Evolutionary conservation across 202 grass and related monocot species (phyloP).

Genomic region (Digitaria exilis): DNA sequence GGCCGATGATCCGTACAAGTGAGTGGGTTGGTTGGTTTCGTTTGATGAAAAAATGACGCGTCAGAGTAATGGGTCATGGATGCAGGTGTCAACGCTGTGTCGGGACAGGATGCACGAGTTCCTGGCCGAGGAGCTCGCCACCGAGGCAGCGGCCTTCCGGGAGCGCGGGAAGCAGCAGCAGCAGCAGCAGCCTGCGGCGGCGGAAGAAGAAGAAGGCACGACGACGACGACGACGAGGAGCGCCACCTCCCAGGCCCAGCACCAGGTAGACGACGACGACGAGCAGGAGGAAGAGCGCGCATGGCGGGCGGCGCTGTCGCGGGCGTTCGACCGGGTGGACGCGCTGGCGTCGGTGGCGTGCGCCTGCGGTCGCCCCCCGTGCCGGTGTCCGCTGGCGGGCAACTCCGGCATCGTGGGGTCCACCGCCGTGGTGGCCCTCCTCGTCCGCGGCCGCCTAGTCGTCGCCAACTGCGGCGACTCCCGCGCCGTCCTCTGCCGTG

Average conservation of each 20-base stretch:
- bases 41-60: too few species aligned
- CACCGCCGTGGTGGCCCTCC: constrained; percentile 71
- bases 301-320: constrained; percentile 48
- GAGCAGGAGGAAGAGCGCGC: constrained; percentile 3
- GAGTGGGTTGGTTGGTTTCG: too few species aligned
- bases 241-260: background rate
- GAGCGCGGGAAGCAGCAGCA: background rate
- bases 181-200: background rate
- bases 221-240: constrained; percentile 40
- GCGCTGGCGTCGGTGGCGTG: constrained; percentile 54
- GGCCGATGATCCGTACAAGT: too few species aligned
- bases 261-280: background rate
- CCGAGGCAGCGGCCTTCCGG: background rate
- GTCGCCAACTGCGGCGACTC: constrained; percentile 96
- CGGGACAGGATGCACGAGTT: constrained; percentile 67
- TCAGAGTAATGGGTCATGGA: too few species aligned
- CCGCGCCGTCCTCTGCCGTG: constrained; percentile 71
- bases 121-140: constrained; percentile 60
- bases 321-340: constrained; percentile 64
- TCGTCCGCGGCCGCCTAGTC: constrained; percentile 49
- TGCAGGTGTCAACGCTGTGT: constrained; percentile 72
- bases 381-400: constrained; percentile 43
- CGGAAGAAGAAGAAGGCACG: background rate
- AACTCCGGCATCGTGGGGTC: constrained; percentile 65
- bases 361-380: constrained; percentile 60